Evolutionary conservation across 768 basidiomycete species (phyloP), one percentile per base, ranked within the genome.

Genomic region (Phylloporus sp.): DNA sequence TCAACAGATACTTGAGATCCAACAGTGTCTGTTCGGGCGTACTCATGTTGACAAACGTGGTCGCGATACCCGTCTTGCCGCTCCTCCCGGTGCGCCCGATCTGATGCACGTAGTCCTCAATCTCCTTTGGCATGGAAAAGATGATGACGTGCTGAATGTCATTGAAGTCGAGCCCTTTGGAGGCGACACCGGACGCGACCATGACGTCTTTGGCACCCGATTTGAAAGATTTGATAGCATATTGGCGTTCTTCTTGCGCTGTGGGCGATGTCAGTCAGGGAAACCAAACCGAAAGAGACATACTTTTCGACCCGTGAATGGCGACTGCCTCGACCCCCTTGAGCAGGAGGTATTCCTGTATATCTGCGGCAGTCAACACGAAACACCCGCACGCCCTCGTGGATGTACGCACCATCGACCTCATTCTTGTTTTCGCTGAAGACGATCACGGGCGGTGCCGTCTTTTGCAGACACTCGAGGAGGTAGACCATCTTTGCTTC

Each of bases 401-500:
- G 29, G 22, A 18, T 12, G 27, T 4, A 60, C 80, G 61, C 58
- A 94, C 94, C 95, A 64, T 99, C 97, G n/a, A 99, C 97, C 68
- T 99, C 97, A 65, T 99, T 98, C 78, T 99, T 99, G 74, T 95
- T 98, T 67, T 99, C 97, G 57, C 89, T 93, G 69, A 99, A 99
- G 51, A 98, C 81, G 70, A 98, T 97, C 44, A 95, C 94, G 2
- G 97, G 97, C 7, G 97, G 97, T 1, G 97, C 87, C 0, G 97
- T 99, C 74, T 98, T 99, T 67, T 98, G 97, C 55, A 99, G 70
- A 68, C 95, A 97, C 70, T 99, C 97, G 42, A 99, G 76, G 15
- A 98, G 79, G 69, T 98, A 99, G 1, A 99, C 95, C 97, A 98
- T 98, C 72, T 99, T 99, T 0, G 97, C 97, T 71, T 98, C 97